Evolutionary conservation across 2,329 filamentous ascomycete genomes (phyloP).

Genomic region (Stagonosporopsis rhizophila): DNA sequence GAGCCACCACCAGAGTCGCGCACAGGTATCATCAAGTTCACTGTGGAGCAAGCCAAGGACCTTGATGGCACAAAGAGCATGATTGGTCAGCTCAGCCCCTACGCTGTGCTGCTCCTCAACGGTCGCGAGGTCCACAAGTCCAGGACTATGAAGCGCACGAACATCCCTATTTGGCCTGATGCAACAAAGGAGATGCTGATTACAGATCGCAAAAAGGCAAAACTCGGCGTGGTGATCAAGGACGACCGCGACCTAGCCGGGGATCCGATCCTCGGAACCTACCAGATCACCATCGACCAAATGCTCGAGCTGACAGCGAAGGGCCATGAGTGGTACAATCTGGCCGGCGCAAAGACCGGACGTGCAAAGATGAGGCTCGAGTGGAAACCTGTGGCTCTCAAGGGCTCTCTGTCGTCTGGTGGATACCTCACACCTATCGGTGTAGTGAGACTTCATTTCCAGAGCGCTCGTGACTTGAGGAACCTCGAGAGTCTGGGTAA

Average conservation of each 20-base stretch:
- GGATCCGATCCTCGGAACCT: slow-evolving; percentile 86
- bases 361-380: slow-evolving; percentile 89
- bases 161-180: slow-evolving; percentile 96
- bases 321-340: slow-evolving; percentile 95
- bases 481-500: slow-evolving; percentile 97
- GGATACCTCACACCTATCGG: slow-evolving; percentile 94
- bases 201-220: slow-evolving; percentile 89
- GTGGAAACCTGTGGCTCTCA: slow-evolving; percentile 93
- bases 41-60: slow-evolving; percentile 94
- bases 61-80: slow-evolving; percentile 91
- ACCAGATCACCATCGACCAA: slow-evolving; percentile 94
- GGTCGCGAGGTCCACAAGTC: slow-evolving; percentile 89
- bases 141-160: slow-evolving; percentile 93
- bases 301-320: slow-evolving; percentile 90
- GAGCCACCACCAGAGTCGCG: slow-evolving; percentile 87
- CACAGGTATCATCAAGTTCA: slow-evolving; percentile 93
- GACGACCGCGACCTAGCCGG: slow-evolving; percentile 86
- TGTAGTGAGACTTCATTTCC: slow-evolving; percentile 93
- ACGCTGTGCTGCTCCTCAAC: slow-evolving; percentile 86
- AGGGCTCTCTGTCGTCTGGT: slow-evolving; percentile 77
- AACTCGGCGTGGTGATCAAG: slow-evolving; percentile 90
- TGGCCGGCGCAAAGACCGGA: slow-evolving; percentile 80
- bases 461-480: slow-evolving; percentile 79
- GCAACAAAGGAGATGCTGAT: slow-evolving; percentile 93
- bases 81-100: slow-evolving; percentile 89